Conservation (phyloP, 108 stramenopile species). For the Chaetoceros muelleri region DNA sequence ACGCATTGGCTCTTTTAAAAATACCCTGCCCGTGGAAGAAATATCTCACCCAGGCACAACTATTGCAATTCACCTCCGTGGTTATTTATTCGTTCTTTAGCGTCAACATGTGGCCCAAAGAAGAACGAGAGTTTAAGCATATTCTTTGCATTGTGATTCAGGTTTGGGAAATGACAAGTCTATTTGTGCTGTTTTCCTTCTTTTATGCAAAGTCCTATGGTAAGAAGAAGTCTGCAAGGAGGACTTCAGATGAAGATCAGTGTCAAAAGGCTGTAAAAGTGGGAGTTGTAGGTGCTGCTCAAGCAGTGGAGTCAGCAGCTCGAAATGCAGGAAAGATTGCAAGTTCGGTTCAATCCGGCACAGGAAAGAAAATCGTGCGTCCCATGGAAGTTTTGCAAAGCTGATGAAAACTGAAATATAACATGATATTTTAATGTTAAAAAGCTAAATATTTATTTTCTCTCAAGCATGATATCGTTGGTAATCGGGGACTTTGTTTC, state of each 20-base stretch:
- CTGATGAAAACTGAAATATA: too few species aligned
- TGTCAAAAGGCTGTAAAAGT: slow-evolving; percentile 32
- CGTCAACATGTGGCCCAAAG: slow-evolving; percentile 4
- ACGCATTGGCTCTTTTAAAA: slow-evolving; percentile 70
- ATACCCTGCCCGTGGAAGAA: slow-evolving; percentile 86
- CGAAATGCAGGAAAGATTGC: slow-evolving; percentile 31
- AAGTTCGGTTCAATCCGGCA: slow-evolving; percentile 6
- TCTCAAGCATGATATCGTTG: slow-evolving; percentile 75
- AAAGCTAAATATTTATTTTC: too few species aligned
- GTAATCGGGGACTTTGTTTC: slow-evolving; percentile 62
- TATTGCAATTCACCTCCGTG: slow-evolving; percentile 95
- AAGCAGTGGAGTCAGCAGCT: slow-evolving; percentile 22
- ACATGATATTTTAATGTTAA: too few species aligned
- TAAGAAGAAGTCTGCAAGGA: slow-evolving; percentile 27
- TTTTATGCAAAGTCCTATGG: slow-evolving; percentile 73
- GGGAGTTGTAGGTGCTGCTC: slow-evolving; percentile 22
- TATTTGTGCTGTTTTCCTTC: slow-evolving; percentile 66
- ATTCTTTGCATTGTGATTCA: slow-evolving; percentile 28
- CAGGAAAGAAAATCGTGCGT: background rate
- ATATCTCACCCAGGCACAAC: slow-evolving; percentile 86
- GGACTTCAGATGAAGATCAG: slow-evolving; percentile 19
- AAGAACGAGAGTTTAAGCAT: background rate
- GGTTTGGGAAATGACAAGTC: slow-evolving; percentile 77
- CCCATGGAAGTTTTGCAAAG: too few species aligned
- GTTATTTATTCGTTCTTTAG: slow-evolving; percentile 52